These are phyloP conservation scores for Rhodomyrtus psidioides DNA, from an alignment of 441 rosid species.

Conservation along the genomic window DNA sequence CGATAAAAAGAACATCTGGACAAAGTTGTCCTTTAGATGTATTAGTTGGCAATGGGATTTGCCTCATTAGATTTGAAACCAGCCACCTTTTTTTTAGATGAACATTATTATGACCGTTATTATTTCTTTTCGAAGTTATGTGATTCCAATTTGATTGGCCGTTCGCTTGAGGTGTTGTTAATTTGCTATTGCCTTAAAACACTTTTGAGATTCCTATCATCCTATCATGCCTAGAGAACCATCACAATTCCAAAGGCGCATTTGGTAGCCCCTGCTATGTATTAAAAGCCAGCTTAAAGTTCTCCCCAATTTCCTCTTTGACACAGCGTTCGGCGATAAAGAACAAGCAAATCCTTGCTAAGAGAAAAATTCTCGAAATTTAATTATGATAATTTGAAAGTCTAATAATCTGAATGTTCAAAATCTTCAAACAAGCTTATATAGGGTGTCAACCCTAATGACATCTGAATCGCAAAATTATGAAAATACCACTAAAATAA, in stretches of 20 bases:
- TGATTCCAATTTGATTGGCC: not conserved
- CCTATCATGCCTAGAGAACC: not conserved
- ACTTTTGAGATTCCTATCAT: not conserved
- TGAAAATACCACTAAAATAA: no score
- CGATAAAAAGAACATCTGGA: not conserved
- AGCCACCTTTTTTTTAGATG: no score
- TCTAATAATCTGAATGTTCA: no score
- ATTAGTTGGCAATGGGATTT: not conserved
- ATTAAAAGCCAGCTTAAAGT: not conserved
- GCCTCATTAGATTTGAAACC: no score
- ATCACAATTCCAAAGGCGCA: not conserved
- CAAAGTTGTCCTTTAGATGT: not conserved
- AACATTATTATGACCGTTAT: no score
- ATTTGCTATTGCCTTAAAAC: not conserved
- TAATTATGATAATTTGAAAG: no score
- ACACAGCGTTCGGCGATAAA: no score
- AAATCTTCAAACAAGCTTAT: no score
- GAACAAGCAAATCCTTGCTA: no score
- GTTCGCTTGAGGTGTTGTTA: not conserved
- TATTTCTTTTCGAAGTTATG: not conserved
- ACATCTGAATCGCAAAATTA: no score
- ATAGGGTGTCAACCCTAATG: no score
- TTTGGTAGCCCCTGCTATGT: not conserved
- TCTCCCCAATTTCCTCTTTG: not conserved
- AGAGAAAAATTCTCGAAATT: no score